These are phyloP conservation scores for Volvox carteri DNA, from an alignment of 163 green algal genomes.

Conservation along the genomic window DNA sequence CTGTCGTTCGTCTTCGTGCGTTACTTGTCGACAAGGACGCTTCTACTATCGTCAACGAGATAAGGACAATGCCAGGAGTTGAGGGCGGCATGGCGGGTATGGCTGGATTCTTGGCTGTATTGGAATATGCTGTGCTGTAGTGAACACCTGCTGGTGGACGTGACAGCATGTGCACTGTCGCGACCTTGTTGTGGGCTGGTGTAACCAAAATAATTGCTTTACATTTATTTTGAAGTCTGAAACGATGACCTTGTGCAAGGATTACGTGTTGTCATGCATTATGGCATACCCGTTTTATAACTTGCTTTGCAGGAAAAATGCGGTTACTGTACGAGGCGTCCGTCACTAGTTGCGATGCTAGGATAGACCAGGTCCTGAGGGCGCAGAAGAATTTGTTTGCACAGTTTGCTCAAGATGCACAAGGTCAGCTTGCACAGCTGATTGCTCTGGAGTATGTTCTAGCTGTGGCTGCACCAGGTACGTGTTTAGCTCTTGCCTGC, in stretches of 20 bases:
- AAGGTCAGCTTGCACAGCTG: conserved; percentile 86
- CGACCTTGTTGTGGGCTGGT: no score
- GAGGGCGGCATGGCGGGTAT: conserved; percentile 74
- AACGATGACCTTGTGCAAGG: no score
- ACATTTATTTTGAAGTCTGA: no score
- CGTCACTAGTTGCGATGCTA: conserved; percentile 52
- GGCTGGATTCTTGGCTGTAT: not conserved
- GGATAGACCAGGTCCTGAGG: conserved; percentile 65
- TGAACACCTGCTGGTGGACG: no score
- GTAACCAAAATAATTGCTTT: no score
- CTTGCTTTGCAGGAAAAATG: conserved; percentile 73
- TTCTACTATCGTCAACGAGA: conserved; percentile 58
- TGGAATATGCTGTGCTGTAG: no score
- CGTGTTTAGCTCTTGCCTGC: no score
- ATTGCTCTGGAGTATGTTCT: conserved; percentile 90
- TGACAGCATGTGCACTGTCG: no score
- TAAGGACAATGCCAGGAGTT: conserved; percentile 69
- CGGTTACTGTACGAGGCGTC: conserved; percentile 85
- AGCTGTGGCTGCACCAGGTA: conserved; percentile 68
- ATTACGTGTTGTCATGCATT: no score
- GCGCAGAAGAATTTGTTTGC: conserved; percentile 64
- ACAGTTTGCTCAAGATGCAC: conserved; percentile 64
- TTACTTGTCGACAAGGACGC: conserved; percentile 53
- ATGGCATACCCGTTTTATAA: no score
- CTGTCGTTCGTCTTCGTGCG: conserved; percentile 54